Base-by-base conservation (phyloP, 2,329 filamentous ascomycete species). In the Pseudocercospora fuligena region DNA sequence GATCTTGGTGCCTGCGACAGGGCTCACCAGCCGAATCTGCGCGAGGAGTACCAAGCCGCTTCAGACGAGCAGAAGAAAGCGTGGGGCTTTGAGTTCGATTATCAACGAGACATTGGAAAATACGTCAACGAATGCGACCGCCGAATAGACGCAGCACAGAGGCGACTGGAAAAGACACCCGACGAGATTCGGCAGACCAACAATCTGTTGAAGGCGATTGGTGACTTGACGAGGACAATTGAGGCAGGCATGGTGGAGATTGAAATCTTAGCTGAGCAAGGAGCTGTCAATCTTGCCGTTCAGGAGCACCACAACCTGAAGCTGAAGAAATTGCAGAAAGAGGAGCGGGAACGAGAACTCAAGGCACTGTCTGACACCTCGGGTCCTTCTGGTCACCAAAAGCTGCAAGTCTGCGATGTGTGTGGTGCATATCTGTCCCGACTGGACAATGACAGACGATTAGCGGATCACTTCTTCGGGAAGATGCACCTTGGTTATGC, bases 401-500 rank as follows among this genome's bases (percentile, higher is more conserved):
- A 99, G 80, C 85, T 99, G 47, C 95, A 99, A 79, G 95, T 99
- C 56, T 99, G 95, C 85, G 95, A 99, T 80, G 95, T 98, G 0
- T 99, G 95, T 79, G 95, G 95, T 69, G 95, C 95, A 5, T 99
- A 98, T 78, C 86, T 99, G 43, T 93, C 90, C 69, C 84, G 95
- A 23, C 86, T 99, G 33, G 95, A 99, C 78, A 99, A 99, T 77
- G 95, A 99, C 79, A 88, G 95, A 40, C 87, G 95, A 31, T 80
- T 99, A 76, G 95, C 95, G 21, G 95, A 99, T 78, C 95, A 99
- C 79, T 99, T 99, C 78, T 98, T 97, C 80, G 95, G 95, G 23
- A 99, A 99, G 85, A 99, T 99, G 95, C 95, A 99, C 77, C 82
- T 99, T 65, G 95, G 95, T 0, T 99, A 98, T 78, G 95, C 95